Evolutionary conservation across 1,139 yeast genomes (phyloP).

Genomic region (Yarrowia galli): DNA sequence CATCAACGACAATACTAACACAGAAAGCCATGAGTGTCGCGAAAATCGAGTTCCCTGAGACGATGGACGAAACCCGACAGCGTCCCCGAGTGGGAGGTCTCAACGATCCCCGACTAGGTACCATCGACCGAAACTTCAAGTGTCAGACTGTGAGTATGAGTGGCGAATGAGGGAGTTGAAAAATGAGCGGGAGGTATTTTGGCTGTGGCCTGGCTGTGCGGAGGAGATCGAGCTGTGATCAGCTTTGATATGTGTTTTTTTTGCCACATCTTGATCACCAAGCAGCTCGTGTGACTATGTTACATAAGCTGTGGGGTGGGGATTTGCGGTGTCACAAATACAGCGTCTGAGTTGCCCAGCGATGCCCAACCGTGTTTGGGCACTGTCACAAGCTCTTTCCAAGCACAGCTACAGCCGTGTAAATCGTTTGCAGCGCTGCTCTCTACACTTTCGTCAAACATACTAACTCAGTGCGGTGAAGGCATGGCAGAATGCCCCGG

Average conservation of each 20-base stretch:
- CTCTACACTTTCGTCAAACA: too few species aligned
- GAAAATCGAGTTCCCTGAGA: conserved; percentile 96
- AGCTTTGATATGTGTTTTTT: too few species aligned
- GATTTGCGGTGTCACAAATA: too few species aligned
- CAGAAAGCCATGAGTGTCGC: conserved; percentile 94
- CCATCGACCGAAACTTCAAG: conserved; percentile 94
- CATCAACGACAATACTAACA: conserved; percentile 3
- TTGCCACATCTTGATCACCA: too few species aligned
- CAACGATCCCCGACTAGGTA: conserved; percentile 95
- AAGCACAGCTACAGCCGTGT: too few species aligned
- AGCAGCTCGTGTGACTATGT: too few species aligned
- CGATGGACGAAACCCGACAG: conserved; percentile 96
- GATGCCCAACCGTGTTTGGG: too few species aligned
- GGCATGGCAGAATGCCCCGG: conserved; percentile 99
- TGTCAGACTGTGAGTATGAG: conserved; percentile 73
- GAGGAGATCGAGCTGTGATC: too few species aligned
- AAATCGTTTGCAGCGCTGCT: too few species aligned
- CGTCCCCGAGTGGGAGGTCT: conserved; percentile 96
- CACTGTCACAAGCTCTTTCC: too few species aligned
- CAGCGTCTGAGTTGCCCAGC: too few species aligned
- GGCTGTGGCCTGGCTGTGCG: background rate
- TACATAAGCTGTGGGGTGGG: too few species aligned
- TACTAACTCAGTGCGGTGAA: conserved; percentile 72
- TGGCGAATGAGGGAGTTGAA: background rate
- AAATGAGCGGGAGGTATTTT: background rate